Evolutionary conservation across 2,329 filamentous ascomycete genomes (phyloP), one percentile per base, ranked within the genome.

Genomic region (Hypoxylon sp.): DNA sequence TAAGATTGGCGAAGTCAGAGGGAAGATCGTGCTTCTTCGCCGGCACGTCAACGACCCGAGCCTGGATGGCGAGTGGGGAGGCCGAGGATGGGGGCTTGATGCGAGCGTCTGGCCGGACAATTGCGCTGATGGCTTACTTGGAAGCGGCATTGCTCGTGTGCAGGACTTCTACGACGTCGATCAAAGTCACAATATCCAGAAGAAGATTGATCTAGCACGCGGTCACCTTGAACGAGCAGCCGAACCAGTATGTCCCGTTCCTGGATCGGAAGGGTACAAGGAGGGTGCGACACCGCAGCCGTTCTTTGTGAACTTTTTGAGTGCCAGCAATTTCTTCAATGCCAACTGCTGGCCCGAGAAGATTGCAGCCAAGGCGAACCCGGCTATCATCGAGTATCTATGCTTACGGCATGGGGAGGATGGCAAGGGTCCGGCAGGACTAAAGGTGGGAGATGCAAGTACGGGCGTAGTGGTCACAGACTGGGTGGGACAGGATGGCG

Each of bases 121-220:
- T 81, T 93, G 92, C 68, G 89, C 91, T 32, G 89, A 97, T 75
- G 91, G 92, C 61, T 84, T 84, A 34, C 88, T 88, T 52, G 87
- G 87, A 7, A 90, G 89, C 74, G 93, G 93, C 2, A 84, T 90
- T 69, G 89, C 98, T 65, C 90, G 92, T 71, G 90, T 98, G 45
- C 96, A 98, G 82, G 96, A 98, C 82, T 98, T 95, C 80, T 98
- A 97, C 84, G 93, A 97, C 76, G 89, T 99, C 34, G 82, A 90
- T 49, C 89, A 93, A 79, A 89, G 87, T 21, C 83, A 88, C 65
- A 91, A 91, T 73, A 95, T 98, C 65, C 84, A 90, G 38, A 89
- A 90, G 80, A 99, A 98, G 85, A 91, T 97, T 65, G 80, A 85
- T 45, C 90, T 90, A 74, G 89, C 89, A 58, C 89, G 86, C 65